phyloP scores from a whole-genome alignment of 306 rosid species.

The Vigna unguiculata region DNA sequence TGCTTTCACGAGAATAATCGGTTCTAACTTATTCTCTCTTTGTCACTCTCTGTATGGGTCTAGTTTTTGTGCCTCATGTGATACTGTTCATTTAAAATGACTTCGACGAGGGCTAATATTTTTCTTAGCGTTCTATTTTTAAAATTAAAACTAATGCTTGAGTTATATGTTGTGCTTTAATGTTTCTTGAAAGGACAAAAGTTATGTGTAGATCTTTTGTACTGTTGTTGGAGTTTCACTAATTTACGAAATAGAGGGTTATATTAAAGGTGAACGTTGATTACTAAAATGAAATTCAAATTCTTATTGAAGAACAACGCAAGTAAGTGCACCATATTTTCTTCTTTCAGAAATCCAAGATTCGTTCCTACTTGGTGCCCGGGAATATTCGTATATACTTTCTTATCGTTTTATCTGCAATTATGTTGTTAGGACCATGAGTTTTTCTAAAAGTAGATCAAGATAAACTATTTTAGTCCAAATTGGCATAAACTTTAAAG shows the following conservation, averaged over 20 bases:
- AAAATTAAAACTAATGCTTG: neutral
- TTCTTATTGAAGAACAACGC: neutral
- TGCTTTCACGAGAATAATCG: neutral
- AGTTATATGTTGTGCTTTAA: neutral
- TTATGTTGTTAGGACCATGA: constrained; percentile 8
- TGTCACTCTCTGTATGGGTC: neutral
- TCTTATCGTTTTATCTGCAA: constrained; percentile 28
- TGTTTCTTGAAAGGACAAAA: no score
- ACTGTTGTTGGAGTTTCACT: no score
- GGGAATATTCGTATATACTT: constrained; percentile 38
- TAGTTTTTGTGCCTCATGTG: constrained; percentile 13
- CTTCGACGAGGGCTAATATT: neutral
- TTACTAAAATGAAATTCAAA: neutral
- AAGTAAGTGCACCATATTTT: neutral
- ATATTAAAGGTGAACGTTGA: no score
- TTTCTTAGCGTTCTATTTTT: neutral
- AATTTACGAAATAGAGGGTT: no score
- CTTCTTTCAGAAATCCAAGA: constrained; percentile 27
- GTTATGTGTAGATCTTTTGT: no score
- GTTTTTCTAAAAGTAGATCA: constrained; percentile 9
- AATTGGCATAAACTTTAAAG: constrained; percentile 22
- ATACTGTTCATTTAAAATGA: constrained; percentile 16
- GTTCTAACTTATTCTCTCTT: neutral
- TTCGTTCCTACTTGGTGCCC: constrained; percentile 43
- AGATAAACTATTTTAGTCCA: constrained; percentile 7